Conservation (phyloP, 305 asterid genomes). For the Fraxinus latifolia region DNA sequence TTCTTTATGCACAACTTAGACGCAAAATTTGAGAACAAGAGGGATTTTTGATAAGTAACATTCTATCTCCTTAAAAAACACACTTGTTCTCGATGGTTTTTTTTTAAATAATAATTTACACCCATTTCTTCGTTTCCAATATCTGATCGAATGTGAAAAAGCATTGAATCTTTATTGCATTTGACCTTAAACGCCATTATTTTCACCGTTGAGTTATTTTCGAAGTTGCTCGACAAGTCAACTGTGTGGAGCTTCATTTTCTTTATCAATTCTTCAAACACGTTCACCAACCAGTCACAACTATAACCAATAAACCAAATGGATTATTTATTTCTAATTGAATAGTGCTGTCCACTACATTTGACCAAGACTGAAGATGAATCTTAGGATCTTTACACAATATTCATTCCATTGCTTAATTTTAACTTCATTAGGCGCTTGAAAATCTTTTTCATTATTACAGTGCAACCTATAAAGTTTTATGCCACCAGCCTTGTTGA, state of each 20-base stretch:
- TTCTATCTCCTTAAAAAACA: too few species aligned
- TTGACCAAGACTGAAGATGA: not conserved
- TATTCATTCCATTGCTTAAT: not conserved
- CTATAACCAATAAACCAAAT: not conserved
- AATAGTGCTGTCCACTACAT: not conserved
- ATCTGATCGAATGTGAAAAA: not conserved
- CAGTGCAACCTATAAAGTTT: too few species aligned
- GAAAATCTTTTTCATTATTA: too few species aligned
- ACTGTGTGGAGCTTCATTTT: not conserved
- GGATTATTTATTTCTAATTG: not conserved
- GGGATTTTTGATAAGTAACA: too few species aligned
- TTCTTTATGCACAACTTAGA: too few species aligned
- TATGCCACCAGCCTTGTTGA: too few species aligned
- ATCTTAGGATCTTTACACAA: not conserved
- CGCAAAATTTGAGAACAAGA: too few species aligned
- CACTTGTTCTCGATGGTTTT: too few species aligned
- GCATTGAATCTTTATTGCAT: not conserved
- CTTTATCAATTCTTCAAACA: not conserved
- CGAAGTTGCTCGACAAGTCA: not conserved
- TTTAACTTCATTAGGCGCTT: too few species aligned
- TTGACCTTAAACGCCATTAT: not conserved
- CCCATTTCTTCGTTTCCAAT: not conserved
- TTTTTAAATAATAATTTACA: not conserved
- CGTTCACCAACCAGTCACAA: not conserved
- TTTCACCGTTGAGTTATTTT: not conserved